phyloP scores from a whole-genome alignment of 2,329 filamentous ascomycete genomes.

The Zymoseptoria tritici region DNA sequence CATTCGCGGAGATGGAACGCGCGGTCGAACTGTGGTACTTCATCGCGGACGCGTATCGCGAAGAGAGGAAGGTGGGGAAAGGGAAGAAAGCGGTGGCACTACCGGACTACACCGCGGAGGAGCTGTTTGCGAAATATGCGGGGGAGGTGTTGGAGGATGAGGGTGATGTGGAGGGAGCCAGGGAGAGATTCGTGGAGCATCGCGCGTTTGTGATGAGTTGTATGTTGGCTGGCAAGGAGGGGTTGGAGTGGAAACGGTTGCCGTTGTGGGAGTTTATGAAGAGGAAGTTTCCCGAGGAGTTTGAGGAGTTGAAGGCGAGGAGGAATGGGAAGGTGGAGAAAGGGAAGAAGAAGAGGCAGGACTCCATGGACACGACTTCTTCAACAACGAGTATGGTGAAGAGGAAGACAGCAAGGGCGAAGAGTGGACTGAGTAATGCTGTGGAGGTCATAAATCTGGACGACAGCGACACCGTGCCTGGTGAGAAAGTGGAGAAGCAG shows the following conservation, averaged over 20 bases:
- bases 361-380: slow-evolving; percentile 13
- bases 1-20: slow-evolving; percentile 54
- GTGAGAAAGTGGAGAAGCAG: slow-evolving; percentile 1
- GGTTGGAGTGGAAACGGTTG: slow-evolving; percentile 37
- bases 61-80: slow-evolving; percentile 25
- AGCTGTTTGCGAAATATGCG: slow-evolving; percentile 34
- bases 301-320: slow-evolving; percentile 8
- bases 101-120: slow-evolving; percentile 28
- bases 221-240: slow-evolving; percentile 39
- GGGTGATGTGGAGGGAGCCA: slow-evolving; percentile 19
- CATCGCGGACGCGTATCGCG: slow-evolving; percentile 50
- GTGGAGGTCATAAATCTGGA: slow-evolving; percentile 16
- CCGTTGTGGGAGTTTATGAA: slow-evolving; percentile 37
- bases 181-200: slow-evolving; percentile 23
- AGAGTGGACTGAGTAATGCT: neutral
- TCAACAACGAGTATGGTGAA: slow-evolving; percentile 14
- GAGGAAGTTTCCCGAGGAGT: slow-evolving; percentile 29
- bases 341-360: slow-evolving; percentile 9
- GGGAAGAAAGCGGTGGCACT: slow-evolving; percentile 28
- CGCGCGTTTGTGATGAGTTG: slow-evolving; percentile 39
- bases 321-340: slow-evolving; percentile 6
- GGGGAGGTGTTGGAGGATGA: slow-evolving; percentile 11
- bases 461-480: slow-evolving; percentile 3
- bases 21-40: slow-evolving; percentile 59
- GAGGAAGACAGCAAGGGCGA: slow-evolving; percentile 17